A percentile compares a stretch with the other conserved stretches of the same genome.
Conservation (phyloP, 2,329 filamentous ascomycete genomes). For the Colletotrichum coccodes region DNA sequence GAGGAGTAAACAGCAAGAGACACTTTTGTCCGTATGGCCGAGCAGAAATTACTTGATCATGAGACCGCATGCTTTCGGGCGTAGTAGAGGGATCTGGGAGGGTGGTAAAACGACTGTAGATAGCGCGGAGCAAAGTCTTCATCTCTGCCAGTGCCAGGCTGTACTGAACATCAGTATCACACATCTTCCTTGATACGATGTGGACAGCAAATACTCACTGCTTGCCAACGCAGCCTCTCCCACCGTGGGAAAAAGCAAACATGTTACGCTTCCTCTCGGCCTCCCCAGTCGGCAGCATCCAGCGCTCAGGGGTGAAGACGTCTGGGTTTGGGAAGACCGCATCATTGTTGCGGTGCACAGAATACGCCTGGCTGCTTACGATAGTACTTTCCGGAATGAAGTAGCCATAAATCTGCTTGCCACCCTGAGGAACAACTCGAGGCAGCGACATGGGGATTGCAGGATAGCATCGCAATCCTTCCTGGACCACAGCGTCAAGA, state of each 20-base stretch:
- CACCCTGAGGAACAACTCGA: slow-evolving; percentile 63
- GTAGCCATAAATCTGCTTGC: slow-evolving; percentile 64
- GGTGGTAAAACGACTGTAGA: slow-evolving; percentile 1
- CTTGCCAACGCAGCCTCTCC: slow-evolving; percentile 72
- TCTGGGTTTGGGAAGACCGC: slow-evolving; percentile 83
- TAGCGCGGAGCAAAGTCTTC: slow-evolving; percentile 3
- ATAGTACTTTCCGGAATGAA: slow-evolving; percentile 63
- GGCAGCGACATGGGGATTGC: slow-evolving; percentile 74
- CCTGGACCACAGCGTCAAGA: slow-evolving; percentile 71
- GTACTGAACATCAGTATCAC: neutral
- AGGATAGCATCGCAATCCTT: slow-evolving; percentile 70
- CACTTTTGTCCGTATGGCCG: slow-evolving; percentile 13
- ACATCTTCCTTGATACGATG: neutral
- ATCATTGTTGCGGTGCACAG: slow-evolving; percentile 66
- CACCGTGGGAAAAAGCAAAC: slow-evolving; percentile 74
- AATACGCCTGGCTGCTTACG: slow-evolving; percentile 70
- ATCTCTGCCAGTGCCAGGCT: slow-evolving; percentile 26
- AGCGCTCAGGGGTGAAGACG: slow-evolving; percentile 81
- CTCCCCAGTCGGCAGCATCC: slow-evolving; percentile 80
- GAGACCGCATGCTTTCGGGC: slow-evolving; percentile 18
- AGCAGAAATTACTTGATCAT: slow-evolving; percentile 25
- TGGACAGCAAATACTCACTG: slow-evolving; percentile 64
- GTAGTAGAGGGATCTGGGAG: slow-evolving; percentile 6
- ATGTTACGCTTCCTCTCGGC: slow-evolving; percentile 71
- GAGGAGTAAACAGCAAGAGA: slow-evolving; percentile 2